phyloP scores from a whole-genome alignment of 441 rosid species.

The Populus hybrid region DNA sequence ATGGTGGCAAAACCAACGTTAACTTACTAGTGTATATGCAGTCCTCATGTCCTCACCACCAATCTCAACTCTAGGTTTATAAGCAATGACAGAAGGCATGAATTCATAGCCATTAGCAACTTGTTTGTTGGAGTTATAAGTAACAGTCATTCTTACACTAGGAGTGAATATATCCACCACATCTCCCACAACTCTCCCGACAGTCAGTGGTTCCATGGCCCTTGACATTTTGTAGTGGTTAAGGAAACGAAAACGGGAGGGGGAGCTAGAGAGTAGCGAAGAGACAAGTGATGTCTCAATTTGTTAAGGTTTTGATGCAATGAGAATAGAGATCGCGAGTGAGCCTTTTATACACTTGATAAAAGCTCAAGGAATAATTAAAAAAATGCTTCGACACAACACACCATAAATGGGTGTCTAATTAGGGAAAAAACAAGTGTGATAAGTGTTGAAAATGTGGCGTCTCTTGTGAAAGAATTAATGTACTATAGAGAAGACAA shows the following conservation, averaged over 20 bases:
- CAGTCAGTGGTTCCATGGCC: constrained; percentile 49
- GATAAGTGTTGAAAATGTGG: constrained; percentile 6
- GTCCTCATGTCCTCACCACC: constrained; percentile 60
- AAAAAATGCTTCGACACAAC: background rate
- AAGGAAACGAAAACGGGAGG: background rate
- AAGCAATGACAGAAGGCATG: constrained; percentile 60
- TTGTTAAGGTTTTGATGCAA: background rate
- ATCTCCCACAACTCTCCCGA: constrained; percentile 87
- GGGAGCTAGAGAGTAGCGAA: background rate
- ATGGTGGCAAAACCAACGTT: background rate
- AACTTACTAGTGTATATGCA: constrained; percentile 60
- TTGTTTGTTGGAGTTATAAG: constrained; percentile 66
- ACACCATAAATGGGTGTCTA: constrained; percentile 2
- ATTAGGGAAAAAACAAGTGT: constrained; percentile 26
- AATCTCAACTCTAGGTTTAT: constrained; percentile 59
- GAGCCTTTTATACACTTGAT: constrained; percentile 32
- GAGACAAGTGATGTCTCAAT: background rate
- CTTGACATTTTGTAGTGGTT: constrained; percentile 38
- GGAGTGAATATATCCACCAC: constrained; percentile 84
- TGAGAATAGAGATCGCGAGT: background rate
- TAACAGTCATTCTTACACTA: constrained; percentile 55
- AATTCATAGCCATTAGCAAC: constrained; percentile 78
- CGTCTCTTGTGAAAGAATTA: background rate
- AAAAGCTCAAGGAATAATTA: too few relatives aligned
- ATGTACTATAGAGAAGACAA: background rate